phyloP scores from a whole-genome alignment of 495 filamentous ascomycete genomes.

The Annulohypoxylon maeteangense region DNA sequence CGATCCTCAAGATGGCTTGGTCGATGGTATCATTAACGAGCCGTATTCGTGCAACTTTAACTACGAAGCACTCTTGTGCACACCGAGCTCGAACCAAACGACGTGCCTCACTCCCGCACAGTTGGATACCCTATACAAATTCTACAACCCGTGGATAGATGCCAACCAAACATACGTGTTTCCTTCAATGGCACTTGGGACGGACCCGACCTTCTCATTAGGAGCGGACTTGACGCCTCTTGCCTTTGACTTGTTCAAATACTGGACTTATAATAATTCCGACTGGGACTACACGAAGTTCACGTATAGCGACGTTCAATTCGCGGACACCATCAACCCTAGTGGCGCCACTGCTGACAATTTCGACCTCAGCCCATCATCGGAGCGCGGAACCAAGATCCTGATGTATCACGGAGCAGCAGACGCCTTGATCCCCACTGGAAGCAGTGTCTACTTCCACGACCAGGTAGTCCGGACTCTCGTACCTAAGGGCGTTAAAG shows the following conservation, averaged over 20 bases:
- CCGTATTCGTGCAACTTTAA: slow-evolving; percentile 68
- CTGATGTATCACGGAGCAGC: slow-evolving; percentile 65
- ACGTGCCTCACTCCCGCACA: slow-evolving; percentile 67
- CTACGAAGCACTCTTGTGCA: slow-evolving; percentile 65
- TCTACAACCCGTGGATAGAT: slow-evolving; percentile 63
- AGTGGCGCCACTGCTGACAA: slow-evolving; percentile 55
- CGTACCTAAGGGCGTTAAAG: slow-evolving; percentile 40
- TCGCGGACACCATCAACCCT: slow-evolving; percentile 50
- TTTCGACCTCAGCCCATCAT: slow-evolving; percentile 60
- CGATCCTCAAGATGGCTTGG: slow-evolving; percentile 69
- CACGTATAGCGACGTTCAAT: slow-evolving; percentile 44
- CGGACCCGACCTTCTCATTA: slow-evolving; percentile 31
- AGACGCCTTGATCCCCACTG: slow-evolving; percentile 62
- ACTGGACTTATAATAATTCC: slow-evolving; percentile 57
- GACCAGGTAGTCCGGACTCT: slow-evolving; percentile 43
- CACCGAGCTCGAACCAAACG: slow-evolving; percentile 43
- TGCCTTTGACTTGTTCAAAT: slow-evolving; percentile 50
- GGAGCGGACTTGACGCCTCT: slow-evolving; percentile 29
- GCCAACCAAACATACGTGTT: slow-evolving; percentile 47
- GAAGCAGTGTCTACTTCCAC: slow-evolving; percentile 56
- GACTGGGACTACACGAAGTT: slow-evolving; percentile 54
- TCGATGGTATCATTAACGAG: slow-evolving; percentile 72
- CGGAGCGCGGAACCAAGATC: slow-evolving; percentile 62
- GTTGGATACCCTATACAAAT: slow-evolving; percentile 62
- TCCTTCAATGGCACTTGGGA: slow-evolving; percentile 34